A percentile compares a stretch with the other conserved stretches of the same genome.
Evolutionary conservation across 345 rosid species (phyloP).

Genomic region (Excoecaria cochinchinensis): DNA sequence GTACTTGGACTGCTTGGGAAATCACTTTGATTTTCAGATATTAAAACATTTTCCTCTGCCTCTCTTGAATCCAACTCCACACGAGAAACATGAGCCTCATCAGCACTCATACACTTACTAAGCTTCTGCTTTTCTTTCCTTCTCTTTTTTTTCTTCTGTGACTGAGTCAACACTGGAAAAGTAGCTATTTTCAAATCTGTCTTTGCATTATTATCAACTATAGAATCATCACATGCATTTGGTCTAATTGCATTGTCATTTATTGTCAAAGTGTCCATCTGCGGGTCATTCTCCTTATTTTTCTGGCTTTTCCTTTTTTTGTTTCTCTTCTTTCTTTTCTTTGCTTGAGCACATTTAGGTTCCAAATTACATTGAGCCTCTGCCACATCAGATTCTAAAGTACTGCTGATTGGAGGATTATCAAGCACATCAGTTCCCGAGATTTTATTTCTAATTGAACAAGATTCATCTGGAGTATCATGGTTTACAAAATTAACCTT

Average conservation of each 20-base stretch:
- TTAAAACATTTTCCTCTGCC: background rate
- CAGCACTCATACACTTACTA: background rate
- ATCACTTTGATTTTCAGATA: constrained; percentile 10
- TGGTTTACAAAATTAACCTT: constrained; percentile 2
- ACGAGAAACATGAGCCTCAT: background rate
- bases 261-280: constrained; percentile 2
- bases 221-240: constrained; percentile 2
- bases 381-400: background rate
- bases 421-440: background rate
- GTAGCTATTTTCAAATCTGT: background rate
- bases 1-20: constrained; percentile 10
- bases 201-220: constrained; percentile 8
- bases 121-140: constrained; percentile 6
- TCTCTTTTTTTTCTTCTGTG: background rate
- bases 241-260: background rate
- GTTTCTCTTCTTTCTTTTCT: constrained; percentile 10
- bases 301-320: background rate
- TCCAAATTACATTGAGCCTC: constrained; percentile 14
- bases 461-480: constrained; percentile 6
- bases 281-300: background rate
- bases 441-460: constrained; percentile 1
- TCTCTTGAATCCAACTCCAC: background rate
- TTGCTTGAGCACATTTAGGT: constrained; percentile 1
- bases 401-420: constrained; percentile 5
- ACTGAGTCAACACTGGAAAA: background rate